These are phyloP conservation scores for Penicillium decumbens DNA, from an alignment of 2,329 filamentous ascomycete species.

Conservation along the genomic window DNA sequence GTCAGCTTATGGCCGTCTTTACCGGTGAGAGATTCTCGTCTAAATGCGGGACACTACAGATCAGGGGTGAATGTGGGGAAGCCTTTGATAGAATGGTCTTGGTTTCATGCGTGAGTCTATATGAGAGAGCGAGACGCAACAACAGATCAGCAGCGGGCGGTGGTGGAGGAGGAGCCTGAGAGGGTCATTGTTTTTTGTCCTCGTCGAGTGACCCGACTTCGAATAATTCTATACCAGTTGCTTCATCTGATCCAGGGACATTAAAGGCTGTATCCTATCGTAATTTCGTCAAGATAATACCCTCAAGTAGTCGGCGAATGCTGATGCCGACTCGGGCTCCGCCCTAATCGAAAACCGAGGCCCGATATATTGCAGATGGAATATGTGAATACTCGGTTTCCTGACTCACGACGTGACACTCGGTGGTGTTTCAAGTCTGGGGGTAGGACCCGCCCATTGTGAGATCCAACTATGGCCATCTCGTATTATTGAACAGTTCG, in stretches of 20 bases:
- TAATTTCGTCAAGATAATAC: not conserved
- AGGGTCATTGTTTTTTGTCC: not conserved
- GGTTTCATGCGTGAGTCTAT: conserved; percentile 15
- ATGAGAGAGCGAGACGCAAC: conserved; percentile 13
- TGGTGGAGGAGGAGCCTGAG: conserved; percentile 10
- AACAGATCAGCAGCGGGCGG: conserved; percentile 2
- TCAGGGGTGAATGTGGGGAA: conserved; percentile 15
- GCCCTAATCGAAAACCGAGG: not conserved
- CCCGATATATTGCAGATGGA: not conserved
- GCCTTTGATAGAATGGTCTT: conserved; percentile 18
- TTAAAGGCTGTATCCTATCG: not conserved
- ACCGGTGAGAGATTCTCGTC: conserved; percentile 6
- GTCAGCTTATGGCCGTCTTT: conserved; percentile 18
- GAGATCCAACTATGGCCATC: not conserved
- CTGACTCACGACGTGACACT: not conserved
- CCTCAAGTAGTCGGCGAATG: not conserved
- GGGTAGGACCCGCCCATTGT: not conserved
- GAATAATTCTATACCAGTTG: not conserved
- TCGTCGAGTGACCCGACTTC: not conserved
- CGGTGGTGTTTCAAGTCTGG: not conserved
- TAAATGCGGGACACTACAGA: conserved; percentile 15
- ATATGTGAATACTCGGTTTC: not conserved
- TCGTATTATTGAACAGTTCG: not conserved
- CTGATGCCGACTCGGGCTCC: not conserved
- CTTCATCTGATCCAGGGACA: not conserved